Base-by-base conservation (phyloP, 2,329 filamentous ascomycete species). In the Aspergillus sp. region DNA sequence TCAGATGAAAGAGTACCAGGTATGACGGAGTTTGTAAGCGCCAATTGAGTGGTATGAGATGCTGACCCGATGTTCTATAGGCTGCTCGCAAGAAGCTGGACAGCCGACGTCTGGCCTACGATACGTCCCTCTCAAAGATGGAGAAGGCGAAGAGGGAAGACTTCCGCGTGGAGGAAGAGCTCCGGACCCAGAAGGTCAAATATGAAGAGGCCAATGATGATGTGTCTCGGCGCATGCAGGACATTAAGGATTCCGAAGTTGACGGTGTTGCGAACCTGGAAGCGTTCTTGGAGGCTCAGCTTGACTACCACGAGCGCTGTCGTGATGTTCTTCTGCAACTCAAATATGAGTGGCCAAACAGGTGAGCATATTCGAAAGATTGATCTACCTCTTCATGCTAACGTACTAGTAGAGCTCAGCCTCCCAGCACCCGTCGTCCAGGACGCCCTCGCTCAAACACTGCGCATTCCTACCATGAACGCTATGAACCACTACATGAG, bases 1-100 rank as follows among this genome's bases (percentile, higher is more conserved):
- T 38, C 95, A 97, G 84, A 94, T 98, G 91, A 97, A 96, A 76
- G 95, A 98, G 73, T 98, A 97, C 70, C 92, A 97, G 84, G 91
- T 94, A 83, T 57, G 84, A 74, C 32, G 19, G 30, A 9, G 7
- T 17, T 30, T 13, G 28, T 15, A 23, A 28, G 9, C 28, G 15
- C 49, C 25, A 17, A 4, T 5, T 12, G 6, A 50, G 17, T 50
- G n/a, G 13, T 23, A 25, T 9, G n/a, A 15, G 13, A 25, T 52
- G 39, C 59, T 65, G 51, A 60, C 23, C 25, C 43, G 61, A 71
- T 62, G 5, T 2, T 52, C 61, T 61, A 61, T 62, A 89, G 89
- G 83, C 85, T 66, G 87, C 94, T 54, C 90, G 94, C 72, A 97
- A 95, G 85, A 97, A 96, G 86, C 89, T 98, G 66, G 95, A 98